Evolutionary conservation across 192 early-diverging fungal species (phyloP).

Genomic region (Backusella tuberculispora): DNA sequence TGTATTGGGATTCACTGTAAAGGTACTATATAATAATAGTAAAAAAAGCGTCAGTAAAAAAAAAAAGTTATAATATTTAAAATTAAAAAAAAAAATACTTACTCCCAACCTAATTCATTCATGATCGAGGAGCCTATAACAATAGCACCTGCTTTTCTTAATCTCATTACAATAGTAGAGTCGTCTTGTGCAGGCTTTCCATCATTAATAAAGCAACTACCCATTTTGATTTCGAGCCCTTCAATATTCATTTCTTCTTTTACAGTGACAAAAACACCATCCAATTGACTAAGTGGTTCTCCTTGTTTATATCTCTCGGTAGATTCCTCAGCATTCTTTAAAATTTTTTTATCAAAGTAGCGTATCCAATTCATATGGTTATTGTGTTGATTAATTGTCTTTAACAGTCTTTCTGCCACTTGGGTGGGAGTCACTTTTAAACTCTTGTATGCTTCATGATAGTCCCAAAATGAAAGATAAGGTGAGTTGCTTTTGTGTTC

Average conservation of each 20-base stretch:
- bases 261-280: slow-evolving; percentile 74
- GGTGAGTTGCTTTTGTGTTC: slow-evolving; percentile 24
- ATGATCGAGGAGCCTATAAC: slow-evolving; percentile 72
- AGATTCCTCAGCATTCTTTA: slow-evolving; percentile 58
- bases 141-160: slow-evolving; percentile 64
- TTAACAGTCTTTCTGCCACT: slow-evolving; percentile 42
- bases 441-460: slow-evolving; percentile 46
- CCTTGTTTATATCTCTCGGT: slow-evolving; percentile 54
- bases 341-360: slow-evolving; percentile 39
- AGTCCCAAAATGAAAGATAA: slow-evolving; percentile 48
- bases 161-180: slow-evolving; percentile 49
- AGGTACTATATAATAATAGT: slow-evolving; percentile 42
- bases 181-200: slow-evolving; percentile 51
- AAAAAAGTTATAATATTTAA: not conserved
- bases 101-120: slow-evolving; percentile 74
- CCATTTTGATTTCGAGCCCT: slow-evolving; percentile 55
- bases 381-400: slow-evolving; percentile 22
- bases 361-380: slow-evolving; percentile 29
- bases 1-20: slow-evolving; percentile 66
- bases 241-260: slow-evolving; percentile 76
- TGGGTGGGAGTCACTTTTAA: slow-evolving; percentile 41
- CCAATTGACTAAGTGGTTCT: slow-evolving; percentile 59
- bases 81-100: not conserved
- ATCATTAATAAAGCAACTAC: slow-evolving; percentile 64
- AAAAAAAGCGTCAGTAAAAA: slow-evolving; percentile 10